Base-by-base conservation (phyloP, 2,329 filamentous ascomycete genomes). In the Colletotrichum phormii region DNA sequence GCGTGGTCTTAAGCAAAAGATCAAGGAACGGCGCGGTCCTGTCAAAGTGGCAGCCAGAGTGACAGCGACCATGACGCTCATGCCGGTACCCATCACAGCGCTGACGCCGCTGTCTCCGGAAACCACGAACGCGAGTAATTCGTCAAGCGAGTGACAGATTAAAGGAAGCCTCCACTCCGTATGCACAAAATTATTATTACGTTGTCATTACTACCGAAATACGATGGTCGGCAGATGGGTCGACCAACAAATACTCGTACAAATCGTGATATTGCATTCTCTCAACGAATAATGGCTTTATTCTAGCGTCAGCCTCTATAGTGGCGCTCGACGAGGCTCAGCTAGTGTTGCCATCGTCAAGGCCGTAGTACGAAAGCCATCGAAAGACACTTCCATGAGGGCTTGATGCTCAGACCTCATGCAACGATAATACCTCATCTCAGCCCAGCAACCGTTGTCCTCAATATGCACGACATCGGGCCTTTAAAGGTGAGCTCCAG, bases 121-220 rank as follows among this genome's bases (percentile, higher is more conserved):
- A 49, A 57, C 54, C 35, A 57, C 51, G 22, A 42, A 24, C 62
- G 66, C 70, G 70, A 64, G 70, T 64, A 70, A 70, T 70, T 68
- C 66, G n/a, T 64, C 65, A 60, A 72, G 66, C 70, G 70, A 72
- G 66, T 64, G 70, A 70, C 59, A 70, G 42, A 72, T 72, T 64
- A 64, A 55, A 26, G 42, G 24, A 11, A 26, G 66, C 54, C 54
- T 64, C 65, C 54, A 59, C 60, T 72, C 58, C 64, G 42, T n/a
- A 59, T 70, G 66, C 70, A 72, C 70, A 70, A 64, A 72, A 18
- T 18, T 58, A 42, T 54, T 60, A 72, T 64, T 64, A 55, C 54
- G 54, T 61, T 49, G 42, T n/a, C 42, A 60, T 31, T 54, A 31
- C 13, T 33, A 37, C 53, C 60, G 46, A 70, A 70, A 60, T 49